Percentiles rank a stretch among this genome's conserved stretches.
Evolutionary conservation across 805 yeast genomes (phyloP).

Genomic region (Wickerhamiella azyma): DNA sequence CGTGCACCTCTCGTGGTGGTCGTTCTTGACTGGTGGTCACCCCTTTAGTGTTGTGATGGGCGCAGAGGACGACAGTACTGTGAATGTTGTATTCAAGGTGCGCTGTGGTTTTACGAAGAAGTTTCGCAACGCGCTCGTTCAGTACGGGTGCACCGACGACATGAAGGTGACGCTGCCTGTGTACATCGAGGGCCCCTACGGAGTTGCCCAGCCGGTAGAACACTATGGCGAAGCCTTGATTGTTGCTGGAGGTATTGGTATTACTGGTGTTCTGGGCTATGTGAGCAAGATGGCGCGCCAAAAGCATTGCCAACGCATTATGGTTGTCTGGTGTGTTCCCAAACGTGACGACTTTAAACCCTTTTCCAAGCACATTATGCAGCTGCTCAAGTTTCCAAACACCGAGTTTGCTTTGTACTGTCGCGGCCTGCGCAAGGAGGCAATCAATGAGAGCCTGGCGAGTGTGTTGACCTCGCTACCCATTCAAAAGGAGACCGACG

Average conservation of each 20-base stretch:
- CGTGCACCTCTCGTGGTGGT: constrained; percentile 33
- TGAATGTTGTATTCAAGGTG: constrained; percentile 36
- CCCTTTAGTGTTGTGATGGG: constrained; percentile 45
- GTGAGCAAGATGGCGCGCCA: constrained; percentile 25
- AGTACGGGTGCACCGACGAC: constrained; percentile 24
- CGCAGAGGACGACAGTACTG: constrained; percentile 30
- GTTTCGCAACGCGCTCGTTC: constrained; percentile 25
- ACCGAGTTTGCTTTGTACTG: constrained; percentile 15
- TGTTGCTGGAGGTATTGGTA: constrained; percentile 54
- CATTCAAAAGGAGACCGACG: neutral
- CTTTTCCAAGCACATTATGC: constrained; percentile 13
- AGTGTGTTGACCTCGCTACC: neutral
- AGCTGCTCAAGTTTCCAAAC: constrained; percentile 11
- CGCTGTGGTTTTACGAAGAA: constrained; percentile 41
- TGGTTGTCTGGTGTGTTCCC: constrained; percentile 16
- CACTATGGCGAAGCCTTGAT: constrained; percentile 36
- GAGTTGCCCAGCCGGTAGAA: constrained; percentile 34
- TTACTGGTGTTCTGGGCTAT: constrained; percentile 41
- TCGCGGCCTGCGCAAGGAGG: constrained; percentile 6
- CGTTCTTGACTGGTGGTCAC: constrained; percentile 49
- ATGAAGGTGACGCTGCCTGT: constrained; percentile 29
- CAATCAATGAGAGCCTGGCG: neutral
- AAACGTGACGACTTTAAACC: constrained; percentile 24
- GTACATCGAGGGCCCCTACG: constrained; percentile 51
- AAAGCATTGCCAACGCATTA: constrained; percentile 9